Conservation (phyloP, 495 filamentous ascomycete species). For the Hypoxylon cercidicola region DNA sequence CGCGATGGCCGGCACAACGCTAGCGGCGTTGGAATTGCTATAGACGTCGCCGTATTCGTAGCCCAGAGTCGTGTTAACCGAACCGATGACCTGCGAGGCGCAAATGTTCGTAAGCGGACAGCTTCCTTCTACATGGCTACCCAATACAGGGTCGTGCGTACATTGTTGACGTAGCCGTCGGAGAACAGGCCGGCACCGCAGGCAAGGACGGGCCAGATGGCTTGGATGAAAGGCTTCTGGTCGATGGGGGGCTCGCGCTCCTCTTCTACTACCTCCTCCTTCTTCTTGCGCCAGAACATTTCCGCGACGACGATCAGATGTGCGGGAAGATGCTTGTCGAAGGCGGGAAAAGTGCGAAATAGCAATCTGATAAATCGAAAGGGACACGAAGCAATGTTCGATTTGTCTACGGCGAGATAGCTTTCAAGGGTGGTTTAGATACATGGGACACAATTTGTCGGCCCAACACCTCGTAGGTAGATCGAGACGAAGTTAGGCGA, state of each 20-base stretch:
- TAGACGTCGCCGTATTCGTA: constrained; percentile 72
- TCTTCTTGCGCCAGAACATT: constrained; percentile 35
- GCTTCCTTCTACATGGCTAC: background rate
- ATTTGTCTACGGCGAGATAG: background rate
- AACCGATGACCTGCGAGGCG: constrained; percentile 76
- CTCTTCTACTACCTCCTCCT: constrained; percentile 18
- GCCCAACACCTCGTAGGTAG: background rate
- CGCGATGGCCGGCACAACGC: constrained; percentile 79
- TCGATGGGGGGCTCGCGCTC: constrained; percentile 37
- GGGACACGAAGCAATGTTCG: background rate
- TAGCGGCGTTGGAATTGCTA: constrained; percentile 69
- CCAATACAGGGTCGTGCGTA: constrained; percentile 13
- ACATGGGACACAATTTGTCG: background rate
- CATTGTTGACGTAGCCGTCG: constrained; percentile 90
- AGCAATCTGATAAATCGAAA: background rate
- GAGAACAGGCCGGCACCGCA: constrained; percentile 92
- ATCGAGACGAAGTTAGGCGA: no score
- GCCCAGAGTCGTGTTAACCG: constrained; percentile 76
- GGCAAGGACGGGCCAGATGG: constrained; percentile 68
- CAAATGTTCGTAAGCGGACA: constrained; percentile 15
- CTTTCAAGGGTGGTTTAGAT: background rate
- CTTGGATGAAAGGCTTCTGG: constrained; percentile 45
- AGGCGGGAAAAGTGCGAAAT: constrained; percentile 6
- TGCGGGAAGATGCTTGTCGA: constrained; percentile 1
- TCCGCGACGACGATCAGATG: background rate